Base-by-base conservation (phyloP, 2,329 filamentous ascomycete genomes). In the Xylaria sp. region DNA sequence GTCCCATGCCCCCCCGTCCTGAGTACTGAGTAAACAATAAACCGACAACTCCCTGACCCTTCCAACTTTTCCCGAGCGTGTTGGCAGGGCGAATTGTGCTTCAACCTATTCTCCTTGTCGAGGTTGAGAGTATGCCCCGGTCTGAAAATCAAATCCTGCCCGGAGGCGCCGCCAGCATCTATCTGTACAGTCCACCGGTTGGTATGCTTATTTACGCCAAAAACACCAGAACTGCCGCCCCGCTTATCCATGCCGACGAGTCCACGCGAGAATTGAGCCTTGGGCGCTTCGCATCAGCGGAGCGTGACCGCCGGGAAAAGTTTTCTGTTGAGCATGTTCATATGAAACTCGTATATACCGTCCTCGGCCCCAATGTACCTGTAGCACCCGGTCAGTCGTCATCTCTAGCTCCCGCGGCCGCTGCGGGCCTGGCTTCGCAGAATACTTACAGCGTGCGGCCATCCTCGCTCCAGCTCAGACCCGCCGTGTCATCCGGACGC, bases 301-400 rank as follows among this genome's bases (percentile, higher is more conserved):
- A 87, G 80, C 50, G 81, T 81, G 70, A 89, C 80, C 70, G 84
- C 86, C 2, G 89, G 86, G 70, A 84, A 86, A 36, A 85, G 80
- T 78, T 89, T 91, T 67, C 92, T 84, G 65, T 81, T 84, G 57
- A 86, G 83, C 20, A 89, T 73, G 76, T 93, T 89, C 71, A 94
- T 84, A 39, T 85, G 86, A 73, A 93, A 88, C 79, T 94, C 91
- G 74, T 93, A 93, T 62, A 94, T 90, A 64, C 92, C 92, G 72
- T 92, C 89, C 76, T 93, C 89, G 39, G 88, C 86, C 23, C 86
- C 89, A 46, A 90, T 82, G 73, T 86, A 90, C 63, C 89, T 91
- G 60, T 4, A 23, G 45, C 15, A 23, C 8, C n/a, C 20, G 10
- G 66, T 39, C 20, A 55, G 73, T 77, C 39, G 55, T 28, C 34